phyloP scores from a whole-genome alignment of 2,329 filamentous ascomycete genomes.

The Fusarium sp. region DNA sequence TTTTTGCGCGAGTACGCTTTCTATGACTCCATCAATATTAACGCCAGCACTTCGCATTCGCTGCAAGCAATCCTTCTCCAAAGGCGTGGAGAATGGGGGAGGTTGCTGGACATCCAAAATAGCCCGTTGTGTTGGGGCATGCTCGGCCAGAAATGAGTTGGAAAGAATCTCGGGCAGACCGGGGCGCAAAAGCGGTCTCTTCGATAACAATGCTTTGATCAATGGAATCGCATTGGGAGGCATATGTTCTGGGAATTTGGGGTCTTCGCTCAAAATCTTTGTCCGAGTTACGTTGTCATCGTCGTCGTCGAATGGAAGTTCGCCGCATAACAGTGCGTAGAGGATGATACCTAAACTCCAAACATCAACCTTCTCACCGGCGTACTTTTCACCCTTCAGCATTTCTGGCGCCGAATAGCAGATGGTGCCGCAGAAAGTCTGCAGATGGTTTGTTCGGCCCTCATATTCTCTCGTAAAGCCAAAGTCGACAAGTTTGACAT shows the following conservation, averaged over 20 bases:
- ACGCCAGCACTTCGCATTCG: constrained; percentile 94
- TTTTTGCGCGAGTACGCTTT: constrained; percentile 88
- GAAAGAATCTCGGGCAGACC: constrained; percentile 85
- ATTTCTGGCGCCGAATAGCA: constrained; percentile 99
- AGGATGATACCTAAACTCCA: constrained; percentile 91
- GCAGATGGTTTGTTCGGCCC: constrained; percentile 90
- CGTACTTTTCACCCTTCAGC: constrained; percentile 98
- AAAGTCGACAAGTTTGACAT: constrained; percentile 98
- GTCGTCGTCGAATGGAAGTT: constrained; percentile 96
- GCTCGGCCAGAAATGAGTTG: constrained; percentile 87
- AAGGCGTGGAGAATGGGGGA: constrained; percentile 81
- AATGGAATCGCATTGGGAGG: constrained; percentile 81
- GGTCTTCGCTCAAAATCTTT: constrained; percentile 86
- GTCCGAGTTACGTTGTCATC: constrained; percentile 87
- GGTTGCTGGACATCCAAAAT: constrained; percentile 86
- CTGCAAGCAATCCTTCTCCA: constrained; percentile 92
- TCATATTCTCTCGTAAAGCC: constrained; percentile 98
- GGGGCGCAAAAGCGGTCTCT: constrained; percentile 86
- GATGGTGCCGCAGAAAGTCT: constrained; percentile 97
- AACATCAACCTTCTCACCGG: constrained; percentile 96
- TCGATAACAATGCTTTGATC: constrained; percentile 84
- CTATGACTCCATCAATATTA: constrained; percentile 92
- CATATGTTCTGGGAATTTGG: constrained; percentile 83
- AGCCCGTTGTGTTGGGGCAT: constrained; percentile 87
- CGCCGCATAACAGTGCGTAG: constrained; percentile 83